Base-by-base conservation (phyloP, 2,329 filamentous ascomycete species). In the Scytalidium sp. region DNA sequence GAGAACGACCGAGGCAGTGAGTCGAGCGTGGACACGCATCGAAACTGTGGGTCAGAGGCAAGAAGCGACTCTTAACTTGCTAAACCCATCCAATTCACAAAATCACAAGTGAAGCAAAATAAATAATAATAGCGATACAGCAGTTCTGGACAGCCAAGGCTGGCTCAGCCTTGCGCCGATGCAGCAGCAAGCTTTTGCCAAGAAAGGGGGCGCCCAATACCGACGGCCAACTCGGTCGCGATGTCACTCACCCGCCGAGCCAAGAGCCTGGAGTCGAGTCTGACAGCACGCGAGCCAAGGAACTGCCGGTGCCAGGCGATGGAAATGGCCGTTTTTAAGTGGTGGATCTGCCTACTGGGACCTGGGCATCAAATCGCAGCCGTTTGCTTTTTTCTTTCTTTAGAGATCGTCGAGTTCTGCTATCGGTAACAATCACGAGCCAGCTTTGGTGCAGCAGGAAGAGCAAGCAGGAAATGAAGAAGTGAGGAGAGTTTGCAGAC, bases 1-100 rank as follows among this genome's bases (percentile, higher is more conserved):
- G 27, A 62, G 45, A 13, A 60, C 46, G 2, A 59, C 49, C 6
- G 54, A 52, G 8, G 51, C 54, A 6, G 53, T 56, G 17, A 64
- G 49, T 27, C 61, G 54, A 13, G 53, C 59, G 32, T 52, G 50
- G 3, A 55, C 23, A 19, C 41, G 23, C 46, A 45, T 45, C 7
- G 40, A 22, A n/a, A 3, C 25, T 19, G 22, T 21, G 43, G 19
- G 15, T 17, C 13, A 27, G 2, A 45, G 21, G 3, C 22, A 27
- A 36, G 9, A 19, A n/a, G n/a, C n/a, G n/a, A n/a, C n/a, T n/a
- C n/a, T n/a, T n/a, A n/a, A n/a, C n/a, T n/a, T n/a, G n/a, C n/a
- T n/a, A n/a, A n/a, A n/a, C n/a, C n/a, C n/a, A n/a, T n/a, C n/a
- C n/a, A n/a, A n/a, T n/a, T n/a, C n/a, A n/a, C n/a, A n/a, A n/a